A percentile compares a stretch with the other conserved stretches of the same genome.
These are phyloP conservation scores for Termitomyces heimii DNA, from an alignment of 768 basidiomycete species.

Conservation along the genomic window DNA sequence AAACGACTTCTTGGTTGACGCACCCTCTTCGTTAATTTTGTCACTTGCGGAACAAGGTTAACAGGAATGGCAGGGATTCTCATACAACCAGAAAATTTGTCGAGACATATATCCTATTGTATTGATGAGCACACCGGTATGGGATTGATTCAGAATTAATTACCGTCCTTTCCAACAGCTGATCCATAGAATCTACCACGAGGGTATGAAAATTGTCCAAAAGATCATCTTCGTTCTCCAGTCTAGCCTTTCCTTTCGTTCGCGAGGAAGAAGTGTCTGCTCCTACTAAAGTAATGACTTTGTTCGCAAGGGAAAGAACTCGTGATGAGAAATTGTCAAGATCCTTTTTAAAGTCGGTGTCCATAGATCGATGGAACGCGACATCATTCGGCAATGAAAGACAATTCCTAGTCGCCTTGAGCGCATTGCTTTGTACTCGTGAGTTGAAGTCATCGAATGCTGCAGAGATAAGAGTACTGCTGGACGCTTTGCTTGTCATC, in stretches of 20 bases:
- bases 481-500: conserved; percentile 13
- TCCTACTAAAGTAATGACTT: conserved; percentile 48
- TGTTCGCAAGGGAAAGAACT: conserved; percentile 62
- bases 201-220: conserved; percentile 74
- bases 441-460: conserved; percentile 51
- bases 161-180: conserved; percentile 78
- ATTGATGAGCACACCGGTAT: neutral
- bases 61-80: conserved; percentile 63
- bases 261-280: conserved; percentile 26
- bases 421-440: conserved; percentile 51
- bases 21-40: conserved; percentile 31
- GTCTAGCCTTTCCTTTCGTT: conserved; percentile 48
- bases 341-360: conserved; percentile 58
- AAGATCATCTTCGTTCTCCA: conserved; percentile 73
- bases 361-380: conserved; percentile 85
- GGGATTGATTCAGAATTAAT: conserved; percentile 17
- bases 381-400: conserved; percentile 68
- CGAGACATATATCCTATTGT: conserved; percentile 75
- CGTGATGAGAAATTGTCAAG: conserved; percentile 66
- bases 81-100: conserved; percentile 66
- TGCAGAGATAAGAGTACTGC: conserved; percentile 8
- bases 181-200: conserved; percentile 83
- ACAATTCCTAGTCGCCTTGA: conserved; percentile 59
- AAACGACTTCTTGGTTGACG: neutral
- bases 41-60: conserved; percentile 29